Percentiles rank a stretch among this genome's conserved stretches.
phyloP scores from a whole-genome alignment of 331 rosid species.

The Prunus yedoensis region DNA sequence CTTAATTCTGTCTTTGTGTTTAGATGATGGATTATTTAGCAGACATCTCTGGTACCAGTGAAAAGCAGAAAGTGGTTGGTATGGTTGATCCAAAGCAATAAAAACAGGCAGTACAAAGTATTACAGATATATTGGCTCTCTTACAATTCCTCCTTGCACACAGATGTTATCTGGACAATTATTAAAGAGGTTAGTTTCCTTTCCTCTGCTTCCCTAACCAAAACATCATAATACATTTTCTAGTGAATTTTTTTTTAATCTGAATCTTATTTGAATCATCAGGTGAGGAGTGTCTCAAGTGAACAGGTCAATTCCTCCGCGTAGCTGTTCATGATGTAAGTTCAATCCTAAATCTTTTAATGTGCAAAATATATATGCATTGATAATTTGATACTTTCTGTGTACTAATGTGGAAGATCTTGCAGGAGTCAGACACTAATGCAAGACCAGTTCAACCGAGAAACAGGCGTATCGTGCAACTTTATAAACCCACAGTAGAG shows the following conservation, averaged over 20 bases:
- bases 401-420: not conserved
- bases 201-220: not conserved
- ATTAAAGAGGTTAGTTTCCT: conserved; percentile 37
- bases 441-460: conserved; percentile 62
- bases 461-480: conserved; percentile 41
- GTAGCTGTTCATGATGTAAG: conserved; percentile 78
- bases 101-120: conserved; percentile 20
- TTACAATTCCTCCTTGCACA: conserved; percentile 69
- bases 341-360: not conserved
- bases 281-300: conserved; percentile 49
- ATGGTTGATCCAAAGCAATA: conserved; percentile 37
- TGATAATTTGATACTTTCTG: not conserved
- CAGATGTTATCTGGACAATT: conserved; percentile 61
- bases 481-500: conserved; percentile 23
- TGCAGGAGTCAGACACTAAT: conserved; percentile 51
- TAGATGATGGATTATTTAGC: conserved; percentile 32
- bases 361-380: not conserved
- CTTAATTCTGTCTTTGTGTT: not conserved
- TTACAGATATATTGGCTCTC: conserved; percentile 70
- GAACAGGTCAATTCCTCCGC: conserved; percentile 57
- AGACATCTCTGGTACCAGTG: conserved; percentile 9
- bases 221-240: not conserved
- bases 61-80: conserved; percentile 26
- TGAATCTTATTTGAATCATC: conserved; percentile 11
- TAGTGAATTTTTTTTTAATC: not conserved